Conservation (phyloP, 23 red algal genomes). For the Rhodosorus marinus region DNA sequence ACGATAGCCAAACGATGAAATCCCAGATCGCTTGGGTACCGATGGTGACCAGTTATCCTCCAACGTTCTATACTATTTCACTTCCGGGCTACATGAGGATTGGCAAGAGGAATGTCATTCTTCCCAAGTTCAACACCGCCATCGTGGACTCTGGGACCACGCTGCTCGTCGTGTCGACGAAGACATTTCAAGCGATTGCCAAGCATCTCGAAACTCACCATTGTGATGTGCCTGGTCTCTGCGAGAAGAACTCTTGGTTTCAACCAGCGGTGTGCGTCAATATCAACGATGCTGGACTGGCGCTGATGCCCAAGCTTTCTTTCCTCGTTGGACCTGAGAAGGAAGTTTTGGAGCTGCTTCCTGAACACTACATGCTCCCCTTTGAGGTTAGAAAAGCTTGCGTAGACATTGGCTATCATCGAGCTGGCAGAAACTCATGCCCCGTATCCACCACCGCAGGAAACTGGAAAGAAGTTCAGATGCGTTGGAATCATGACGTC, state of each 20-base stretch:
- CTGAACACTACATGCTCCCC: constrained; percentile 70
- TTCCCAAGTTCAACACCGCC: no score
- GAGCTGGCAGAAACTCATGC: no score
- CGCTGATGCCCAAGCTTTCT: constrained; percentile 31
- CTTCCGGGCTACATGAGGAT: no score
- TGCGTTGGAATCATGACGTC: constrained; percentile 72
- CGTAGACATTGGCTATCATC: no score
- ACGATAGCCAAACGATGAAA: no score
- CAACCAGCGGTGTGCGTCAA: constrained; percentile 49
- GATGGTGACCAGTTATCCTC: no score
- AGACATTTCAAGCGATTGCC: constrained; percentile 2
- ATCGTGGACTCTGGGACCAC: constrained; percentile 98
- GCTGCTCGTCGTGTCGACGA: constrained; percentile 45
- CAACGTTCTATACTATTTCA: no score
- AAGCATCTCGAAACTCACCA: neutral
- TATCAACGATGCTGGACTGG: constrained; percentile 34
- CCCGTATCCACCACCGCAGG: no score
- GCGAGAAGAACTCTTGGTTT: constrained; percentile 9
- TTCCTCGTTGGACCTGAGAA: constrained; percentile 3
- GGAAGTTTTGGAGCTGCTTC: constrained; percentile 32
- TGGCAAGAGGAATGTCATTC: no score
- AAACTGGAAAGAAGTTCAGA: constrained; percentile 33
- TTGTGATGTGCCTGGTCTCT: neutral
- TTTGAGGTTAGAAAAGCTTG: no score
- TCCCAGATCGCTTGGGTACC: no score